Conservation (phyloP, 805 yeast species). For the Torulaspora delbrueckii region DNA sequence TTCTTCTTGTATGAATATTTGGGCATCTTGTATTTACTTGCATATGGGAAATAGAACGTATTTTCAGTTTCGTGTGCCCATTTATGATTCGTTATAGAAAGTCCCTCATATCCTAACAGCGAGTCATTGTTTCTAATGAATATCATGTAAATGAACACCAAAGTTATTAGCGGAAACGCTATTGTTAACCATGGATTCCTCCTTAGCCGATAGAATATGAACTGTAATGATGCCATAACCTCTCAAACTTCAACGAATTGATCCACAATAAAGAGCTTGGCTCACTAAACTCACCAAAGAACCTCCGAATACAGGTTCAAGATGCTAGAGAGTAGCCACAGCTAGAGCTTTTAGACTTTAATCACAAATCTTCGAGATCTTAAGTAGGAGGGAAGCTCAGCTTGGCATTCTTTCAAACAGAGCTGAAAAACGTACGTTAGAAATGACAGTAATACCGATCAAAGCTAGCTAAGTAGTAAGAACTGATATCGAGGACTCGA, state of each 20-base stretch:
- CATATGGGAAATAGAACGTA: constrained; percentile 35
- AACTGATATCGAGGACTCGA: not conserved
- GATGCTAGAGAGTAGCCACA: not conserved
- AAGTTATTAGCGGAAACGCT: constrained; percentile 22
- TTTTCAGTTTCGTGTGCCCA: constrained; percentile 37
- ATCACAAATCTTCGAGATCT: not conserved
- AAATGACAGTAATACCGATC: constrained; percentile 2
- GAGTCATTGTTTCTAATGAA: constrained; percentile 22
- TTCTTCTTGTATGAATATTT: constrained; percentile 45
- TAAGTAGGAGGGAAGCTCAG: not conserved
- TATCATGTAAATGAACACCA: constrained; percentile 22
- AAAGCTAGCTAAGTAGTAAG: not conserved
- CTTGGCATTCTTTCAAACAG: not conserved
- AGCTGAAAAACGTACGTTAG: not conserved
- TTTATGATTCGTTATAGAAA: constrained; percentile 27
- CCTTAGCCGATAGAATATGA: constrained; percentile 26
- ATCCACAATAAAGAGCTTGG: not conserved
- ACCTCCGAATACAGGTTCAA: not conserved
- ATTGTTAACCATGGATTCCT: constrained; percentile 26
- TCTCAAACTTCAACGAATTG: not conserved
- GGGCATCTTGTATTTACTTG: constrained; percentile 35
- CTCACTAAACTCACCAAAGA: not conserved
- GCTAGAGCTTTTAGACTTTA: not conserved
- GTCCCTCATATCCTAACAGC: constrained; percentile 24
- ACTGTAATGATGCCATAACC: constrained; percentile 16